Evolutionary conservation across 2,329 filamentous ascomycete species (phyloP).

Genomic region (Monosporascus cannonballus): DNA sequence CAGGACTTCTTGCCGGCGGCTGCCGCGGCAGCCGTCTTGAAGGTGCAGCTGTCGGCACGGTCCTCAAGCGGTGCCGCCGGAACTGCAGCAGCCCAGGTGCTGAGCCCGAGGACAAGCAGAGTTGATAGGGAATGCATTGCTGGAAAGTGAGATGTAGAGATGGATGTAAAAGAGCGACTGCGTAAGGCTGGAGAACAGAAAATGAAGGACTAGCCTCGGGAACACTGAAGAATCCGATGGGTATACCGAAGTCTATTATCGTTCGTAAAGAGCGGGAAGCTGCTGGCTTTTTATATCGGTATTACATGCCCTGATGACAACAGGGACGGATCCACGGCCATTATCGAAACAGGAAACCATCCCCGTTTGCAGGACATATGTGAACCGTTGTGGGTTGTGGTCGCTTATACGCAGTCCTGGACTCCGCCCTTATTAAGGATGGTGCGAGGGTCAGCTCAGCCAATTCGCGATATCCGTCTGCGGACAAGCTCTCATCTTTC

Average conservation of each 20-base stretch:
- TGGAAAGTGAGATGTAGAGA: background rate
- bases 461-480: too few species aligned
- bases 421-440: too few species aligned
- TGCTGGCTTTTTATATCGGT: background rate
- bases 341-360: too few species aligned
- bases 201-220: background rate
- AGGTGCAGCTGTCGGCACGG: background rate
- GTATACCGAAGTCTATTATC: background rate
- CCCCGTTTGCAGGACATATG: too few species aligned
- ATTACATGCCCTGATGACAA: background rate
- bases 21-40: background rate
- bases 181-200: background rate
- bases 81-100: background rate
- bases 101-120: background rate
- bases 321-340: too few species aligned
- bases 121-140: background rate
- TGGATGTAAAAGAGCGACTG: background rate
- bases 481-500: too few species aligned
- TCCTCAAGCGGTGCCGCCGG: background rate
- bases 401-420: too few species aligned
- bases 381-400: too few species aligned
- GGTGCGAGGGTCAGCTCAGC: too few species aligned
- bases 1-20: constrained; percentile 4
- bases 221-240: background rate
- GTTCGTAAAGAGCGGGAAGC: background rate